Percentiles rank a stretch among this genome's conserved stretches.
phyloP scores from a whole-genome alignment of 768 basidiomycete genomes.

The Pisolithus orientalis region DNA sequence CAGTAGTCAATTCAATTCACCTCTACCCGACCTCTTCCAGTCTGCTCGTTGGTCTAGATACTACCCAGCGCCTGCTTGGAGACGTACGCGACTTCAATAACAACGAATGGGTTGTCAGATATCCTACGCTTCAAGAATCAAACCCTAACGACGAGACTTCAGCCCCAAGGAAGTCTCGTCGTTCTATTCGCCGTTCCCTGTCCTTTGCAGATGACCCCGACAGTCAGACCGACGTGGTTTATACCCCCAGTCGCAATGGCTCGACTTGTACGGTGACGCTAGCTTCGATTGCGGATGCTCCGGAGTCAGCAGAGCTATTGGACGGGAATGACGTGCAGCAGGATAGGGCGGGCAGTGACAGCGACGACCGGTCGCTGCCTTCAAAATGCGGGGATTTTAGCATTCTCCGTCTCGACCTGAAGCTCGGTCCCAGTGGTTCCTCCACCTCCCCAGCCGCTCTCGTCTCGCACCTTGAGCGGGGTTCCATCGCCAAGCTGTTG shows the following conservation, averaged over 20 bases:
- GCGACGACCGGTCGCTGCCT: conserved; percentile 33
- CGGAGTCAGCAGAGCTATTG: conserved; percentile 22
- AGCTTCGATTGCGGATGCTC: conserved; percentile 42
- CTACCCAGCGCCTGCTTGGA: conserved; percentile 58
- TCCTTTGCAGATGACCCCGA: conserved; percentile 83
- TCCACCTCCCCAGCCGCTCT: conserved; percentile 59
- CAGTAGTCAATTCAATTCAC: background rate
- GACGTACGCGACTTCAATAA: conserved; percentile 79
- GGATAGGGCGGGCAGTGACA: conserved; percentile 18
- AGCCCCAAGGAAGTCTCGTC: conserved; percentile 23
- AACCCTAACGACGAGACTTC: conserved; percentile 27
- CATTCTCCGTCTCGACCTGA: conserved; percentile 88
- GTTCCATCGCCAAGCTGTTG: conserved; percentile 86
- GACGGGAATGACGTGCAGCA: conserved; percentile 12
- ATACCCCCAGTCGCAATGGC: conserved; percentile 43
- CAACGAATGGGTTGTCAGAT: conserved; percentile 82
- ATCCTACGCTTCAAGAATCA: conserved; percentile 62
- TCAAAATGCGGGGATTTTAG: conserved; percentile 61
- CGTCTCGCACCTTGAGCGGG: conserved; percentile 88
- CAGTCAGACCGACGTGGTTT: conserved; percentile 57
- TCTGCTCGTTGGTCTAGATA: conserved; percentile 70
- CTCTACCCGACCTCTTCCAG: conserved; percentile 4
- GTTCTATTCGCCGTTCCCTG: conserved; percentile 58
- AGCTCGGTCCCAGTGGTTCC: conserved; percentile 72
- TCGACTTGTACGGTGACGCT: conserved; percentile 56